Conservation (phyloP, 2,329 filamentous ascomycete genomes). For the Fusarium sp. region DNA sequence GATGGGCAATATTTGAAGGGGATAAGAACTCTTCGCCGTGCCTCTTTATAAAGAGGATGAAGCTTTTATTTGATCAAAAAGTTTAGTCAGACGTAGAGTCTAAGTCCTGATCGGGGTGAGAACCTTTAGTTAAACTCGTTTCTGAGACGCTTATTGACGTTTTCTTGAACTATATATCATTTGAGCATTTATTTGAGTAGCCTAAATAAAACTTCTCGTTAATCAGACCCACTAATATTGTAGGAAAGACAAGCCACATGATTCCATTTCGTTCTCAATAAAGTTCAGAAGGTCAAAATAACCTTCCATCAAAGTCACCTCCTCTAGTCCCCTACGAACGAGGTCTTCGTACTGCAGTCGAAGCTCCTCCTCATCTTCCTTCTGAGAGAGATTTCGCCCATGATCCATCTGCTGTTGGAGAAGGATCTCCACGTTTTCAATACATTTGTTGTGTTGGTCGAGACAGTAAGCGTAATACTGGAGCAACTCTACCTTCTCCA, state of each 20-base stretch:
- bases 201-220: no score
- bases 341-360: background rate
- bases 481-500: background rate
- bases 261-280: background rate
- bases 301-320: background rate
- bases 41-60: no score
- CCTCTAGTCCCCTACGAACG: rapidly evolving
- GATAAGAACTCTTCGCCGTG: no score
- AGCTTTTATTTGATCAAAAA: no score
- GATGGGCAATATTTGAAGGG: no score
- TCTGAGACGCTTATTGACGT: no score
- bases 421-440: background rate
- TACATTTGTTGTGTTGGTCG: background rate
- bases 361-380: background rate
- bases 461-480: background rate
- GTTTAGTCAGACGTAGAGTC: no score
- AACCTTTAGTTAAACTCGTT: no score
- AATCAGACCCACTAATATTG: no score
- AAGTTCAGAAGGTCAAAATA: background rate
- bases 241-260: background rate
- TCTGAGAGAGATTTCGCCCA: rapidly evolving
- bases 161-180: no score
- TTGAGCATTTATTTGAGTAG: no score
- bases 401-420: background rate
- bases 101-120: no score